A percentile compares a stretch with the other conserved stretches of the same genome.
Conservation (phyloP, 2,329 filamentous ascomycete genomes). For the Fulvia fulva region DNA sequence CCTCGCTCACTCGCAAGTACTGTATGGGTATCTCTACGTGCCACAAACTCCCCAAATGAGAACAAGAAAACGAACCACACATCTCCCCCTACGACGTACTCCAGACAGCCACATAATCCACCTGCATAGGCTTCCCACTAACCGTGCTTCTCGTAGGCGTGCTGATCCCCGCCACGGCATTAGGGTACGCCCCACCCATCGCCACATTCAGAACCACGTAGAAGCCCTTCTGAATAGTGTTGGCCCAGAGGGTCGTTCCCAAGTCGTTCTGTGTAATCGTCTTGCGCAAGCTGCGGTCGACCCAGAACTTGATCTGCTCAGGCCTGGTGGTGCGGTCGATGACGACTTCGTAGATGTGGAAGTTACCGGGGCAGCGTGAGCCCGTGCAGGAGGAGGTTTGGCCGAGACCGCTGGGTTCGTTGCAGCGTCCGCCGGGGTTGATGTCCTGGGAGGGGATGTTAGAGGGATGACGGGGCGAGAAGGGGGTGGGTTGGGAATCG, state of each 20-base stretch:
- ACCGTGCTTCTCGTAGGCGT: constrained; percentile 25
- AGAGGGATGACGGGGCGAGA: not conserved
- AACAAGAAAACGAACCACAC: not conserved
- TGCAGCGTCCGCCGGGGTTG: constrained; percentile 32
- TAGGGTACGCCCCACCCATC: constrained; percentile 30
- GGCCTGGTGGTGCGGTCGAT: constrained; percentile 24
- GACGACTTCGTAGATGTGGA: constrained; percentile 31
- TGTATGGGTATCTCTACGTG: not conserved
- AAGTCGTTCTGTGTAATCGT: constrained; percentile 23
- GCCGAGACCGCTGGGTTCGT: constrained; percentile 27
- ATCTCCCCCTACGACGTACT: constrained; percentile 6
- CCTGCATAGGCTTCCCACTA: constrained; percentile 16
- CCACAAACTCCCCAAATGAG: too few relatives aligned
- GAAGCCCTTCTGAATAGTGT: constrained; percentile 26
- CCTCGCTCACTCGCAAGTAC: not conserved
- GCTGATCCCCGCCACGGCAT: constrained; percentile 24
- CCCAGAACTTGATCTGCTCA: constrained; percentile 27
- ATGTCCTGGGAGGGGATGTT: constrained; percentile 13
- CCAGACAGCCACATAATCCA: constrained; percentile 27
- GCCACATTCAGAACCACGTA: constrained; percentile 31
- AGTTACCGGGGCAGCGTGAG: constrained; percentile 24
- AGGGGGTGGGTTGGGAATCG: not conserved
- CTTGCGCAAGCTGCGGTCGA: constrained; percentile 23
- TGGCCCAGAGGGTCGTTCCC: constrained; percentile 23
- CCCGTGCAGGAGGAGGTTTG: constrained; percentile 12